Evolutionary conservation across 108 stramenopile species (phyloP).

Genomic region (Epipyxis sp.): DNA sequence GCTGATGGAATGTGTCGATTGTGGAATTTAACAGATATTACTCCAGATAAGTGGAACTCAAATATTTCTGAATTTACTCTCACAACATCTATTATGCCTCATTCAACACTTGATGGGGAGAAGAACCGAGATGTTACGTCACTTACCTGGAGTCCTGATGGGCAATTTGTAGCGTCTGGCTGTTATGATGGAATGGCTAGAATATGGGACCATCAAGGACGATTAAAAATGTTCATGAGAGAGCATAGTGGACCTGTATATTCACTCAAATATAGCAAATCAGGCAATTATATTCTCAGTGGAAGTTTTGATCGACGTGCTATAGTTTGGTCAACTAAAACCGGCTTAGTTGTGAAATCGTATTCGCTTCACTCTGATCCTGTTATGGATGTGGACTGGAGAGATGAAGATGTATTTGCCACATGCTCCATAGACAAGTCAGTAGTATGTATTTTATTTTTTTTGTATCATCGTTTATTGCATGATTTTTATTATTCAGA

Average conservation of each 20-base stretch:
- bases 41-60: background rate
- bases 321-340: conserved; percentile 87
- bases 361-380: conserved; percentile 72
- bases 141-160: conserved; percentile 87
- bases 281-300: conserved; percentile 78
- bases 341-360: conserved; percentile 23
- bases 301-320: conserved; percentile 89
- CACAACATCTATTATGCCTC: conserved; percentile 75
- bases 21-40: background rate
- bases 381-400: conserved; percentile 90
- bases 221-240: conserved; percentile 71
- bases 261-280: conserved; percentile 89
- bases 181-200: conserved; percentile 90
- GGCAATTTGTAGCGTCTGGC: conserved; percentile 81
- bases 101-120: conserved; percentile 69
- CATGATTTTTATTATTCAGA: background rate
- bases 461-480: conserved; percentile 40
- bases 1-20: conserved; percentile 27
- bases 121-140: conserved; percentile 95
- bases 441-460: conserved; percentile 78
- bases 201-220: conserved; percentile 78
- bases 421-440: conserved; percentile 92
- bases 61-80: conserved; percentile 37
- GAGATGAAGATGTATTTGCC: conserved; percentile 83
- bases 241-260: conserved; percentile 90